Percentiles rank a stretch among this genome's conserved stretches.
Conservation (phyloP, 179 eudicot species). For the Spinacia oleracea region DNA sequence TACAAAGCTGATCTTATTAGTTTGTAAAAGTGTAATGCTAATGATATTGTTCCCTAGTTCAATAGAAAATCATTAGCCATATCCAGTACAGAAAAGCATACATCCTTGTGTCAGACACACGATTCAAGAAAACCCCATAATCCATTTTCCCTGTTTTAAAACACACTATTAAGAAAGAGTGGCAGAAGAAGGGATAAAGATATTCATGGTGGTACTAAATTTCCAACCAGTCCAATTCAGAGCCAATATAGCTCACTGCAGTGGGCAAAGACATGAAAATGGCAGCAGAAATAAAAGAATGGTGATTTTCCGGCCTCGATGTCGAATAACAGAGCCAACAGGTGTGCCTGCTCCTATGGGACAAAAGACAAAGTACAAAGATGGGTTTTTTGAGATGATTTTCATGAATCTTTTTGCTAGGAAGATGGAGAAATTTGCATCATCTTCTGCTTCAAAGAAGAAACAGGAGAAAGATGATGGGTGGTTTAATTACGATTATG, state of each 20-base stretch:
- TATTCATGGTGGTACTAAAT: slow-evolving; percentile 61
- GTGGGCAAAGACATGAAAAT: neutral
- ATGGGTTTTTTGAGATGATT: slow-evolving; percentile 72
- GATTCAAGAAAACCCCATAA: neutral
- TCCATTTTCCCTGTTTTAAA: neutral
- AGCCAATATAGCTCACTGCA: slow-evolving; percentile 10
- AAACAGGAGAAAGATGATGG: slow-evolving; percentile 47
- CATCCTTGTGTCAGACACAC: slow-evolving; percentile 6
- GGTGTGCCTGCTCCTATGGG: slow-evolving; percentile 88
- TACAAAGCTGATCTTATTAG: neutral
- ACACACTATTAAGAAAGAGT: no score
- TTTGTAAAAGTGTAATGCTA: neutral
- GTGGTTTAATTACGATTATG: slow-evolving; percentile 69
- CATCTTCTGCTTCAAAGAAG: slow-evolving; percentile 33
- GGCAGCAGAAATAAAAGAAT: neutral
- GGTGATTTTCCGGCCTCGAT: slow-evolving; percentile 22
- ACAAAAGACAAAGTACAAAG: slow-evolving; percentile 80
- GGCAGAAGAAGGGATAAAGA: neutral
- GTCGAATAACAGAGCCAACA: slow-evolving; percentile 75
- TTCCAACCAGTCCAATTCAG: slow-evolving; percentile 45
- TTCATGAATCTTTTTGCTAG: slow-evolving; percentile 83
- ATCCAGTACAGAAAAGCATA: neutral
- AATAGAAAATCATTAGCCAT: neutral
- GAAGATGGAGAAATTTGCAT: slow-evolving; percentile 82
- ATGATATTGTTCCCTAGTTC: neutral